phyloP scores from a whole-genome alignment of 495 filamentous ascomycete genomes.

The Hyphodiscus hymeniophilus region DNA sequence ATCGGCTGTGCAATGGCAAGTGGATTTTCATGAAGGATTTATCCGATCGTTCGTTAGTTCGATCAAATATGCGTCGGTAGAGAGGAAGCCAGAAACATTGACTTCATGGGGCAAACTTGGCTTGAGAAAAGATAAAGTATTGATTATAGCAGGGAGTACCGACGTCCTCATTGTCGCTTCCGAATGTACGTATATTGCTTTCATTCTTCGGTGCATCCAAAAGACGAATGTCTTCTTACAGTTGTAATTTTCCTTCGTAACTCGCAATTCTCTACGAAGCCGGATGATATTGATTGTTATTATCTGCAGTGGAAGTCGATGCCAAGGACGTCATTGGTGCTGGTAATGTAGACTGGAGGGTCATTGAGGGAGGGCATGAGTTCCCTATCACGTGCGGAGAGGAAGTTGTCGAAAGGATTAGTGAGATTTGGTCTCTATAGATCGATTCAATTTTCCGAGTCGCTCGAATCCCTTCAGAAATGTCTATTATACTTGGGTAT shows the following conservation, averaged over 20 bases:
- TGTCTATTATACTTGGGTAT: no score
- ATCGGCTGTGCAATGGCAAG: conserved; percentile 45
- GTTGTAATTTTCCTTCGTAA: no score
- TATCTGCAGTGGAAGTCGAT: conserved; percentile 37
- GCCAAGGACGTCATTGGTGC: conserved; percentile 31
- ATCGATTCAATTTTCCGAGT: not conserved
- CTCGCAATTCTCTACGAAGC: no score
- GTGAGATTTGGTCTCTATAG: conserved; percentile 12
- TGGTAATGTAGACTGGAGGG: conserved; percentile 31
- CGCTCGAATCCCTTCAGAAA: no score
- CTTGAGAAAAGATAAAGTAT: conserved; percentile 31
- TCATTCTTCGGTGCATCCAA: conserved; percentile 16
- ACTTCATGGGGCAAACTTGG: conserved; percentile 39
- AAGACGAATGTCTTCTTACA: no score
- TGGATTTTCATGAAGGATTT: conserved; percentile 46
- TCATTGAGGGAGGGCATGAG: conserved; percentile 40
- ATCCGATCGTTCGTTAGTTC: conserved; percentile 46
- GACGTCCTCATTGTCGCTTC: conserved; percentile 40
- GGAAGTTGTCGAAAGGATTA: conserved; percentile 24
- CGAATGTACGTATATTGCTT: conserved; percentile 15
- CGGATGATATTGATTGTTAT: conserved; percentile 24
- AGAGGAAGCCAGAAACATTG: conserved; percentile 46
- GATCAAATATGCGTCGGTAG: conserved; percentile 45
- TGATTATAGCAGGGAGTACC: conserved; percentile 37
- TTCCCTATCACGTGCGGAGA: conserved; percentile 38